phyloP scores from a whole-genome alignment of 352 stramenopile genomes.

The Phytophthora palmivora region DNA sequence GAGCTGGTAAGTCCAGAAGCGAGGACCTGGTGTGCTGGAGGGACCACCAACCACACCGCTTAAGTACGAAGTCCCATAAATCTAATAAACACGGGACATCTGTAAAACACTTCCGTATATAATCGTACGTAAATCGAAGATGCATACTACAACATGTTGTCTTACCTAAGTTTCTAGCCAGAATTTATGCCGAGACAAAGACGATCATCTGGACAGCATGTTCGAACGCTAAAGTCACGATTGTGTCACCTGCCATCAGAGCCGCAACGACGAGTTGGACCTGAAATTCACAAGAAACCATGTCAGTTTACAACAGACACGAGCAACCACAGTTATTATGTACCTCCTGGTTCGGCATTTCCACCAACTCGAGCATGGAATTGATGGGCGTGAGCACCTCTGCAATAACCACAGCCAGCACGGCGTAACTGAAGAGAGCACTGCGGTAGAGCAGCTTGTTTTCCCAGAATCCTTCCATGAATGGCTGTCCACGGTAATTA shows the following conservation, averaged over 20 bases:
- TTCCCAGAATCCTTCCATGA: slow-evolving; percentile 97
- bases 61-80: too few relatives aligned
- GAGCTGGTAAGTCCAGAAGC: too few relatives aligned
- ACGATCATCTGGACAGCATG: slow-evolving; percentile 43
- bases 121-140: too few relatives aligned
- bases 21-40: too few relatives aligned
- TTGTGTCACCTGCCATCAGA: slow-evolving; percentile 64
- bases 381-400: slow-evolving; percentile 92
- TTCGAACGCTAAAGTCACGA: slow-evolving; percentile 60
- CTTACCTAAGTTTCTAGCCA: too few relatives aligned
- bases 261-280: slow-evolving; percentile 49
- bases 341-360: slow-evolving; percentile 81
- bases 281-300: slow-evolving; percentile 33
- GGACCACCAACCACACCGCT: too few relatives aligned
- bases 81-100: too few relatives aligned
- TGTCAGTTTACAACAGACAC: slow-evolving; percentile 9
- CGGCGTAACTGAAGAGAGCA: slow-evolving; percentile 79
- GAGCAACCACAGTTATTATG: background rate
- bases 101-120: too few relatives aligned
- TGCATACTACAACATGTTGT: too few relatives aligned
- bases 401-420: slow-evolving; percentile 90
- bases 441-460: slow-evolving; percentile 95
- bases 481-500: slow-evolving; percentile 99
- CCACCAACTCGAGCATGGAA: slow-evolving; percentile 90
- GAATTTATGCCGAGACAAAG: slow-evolving; percentile 16